Conservation (phyloP, 1,139 yeast species). For the Geotrichum siamense region DNA sequence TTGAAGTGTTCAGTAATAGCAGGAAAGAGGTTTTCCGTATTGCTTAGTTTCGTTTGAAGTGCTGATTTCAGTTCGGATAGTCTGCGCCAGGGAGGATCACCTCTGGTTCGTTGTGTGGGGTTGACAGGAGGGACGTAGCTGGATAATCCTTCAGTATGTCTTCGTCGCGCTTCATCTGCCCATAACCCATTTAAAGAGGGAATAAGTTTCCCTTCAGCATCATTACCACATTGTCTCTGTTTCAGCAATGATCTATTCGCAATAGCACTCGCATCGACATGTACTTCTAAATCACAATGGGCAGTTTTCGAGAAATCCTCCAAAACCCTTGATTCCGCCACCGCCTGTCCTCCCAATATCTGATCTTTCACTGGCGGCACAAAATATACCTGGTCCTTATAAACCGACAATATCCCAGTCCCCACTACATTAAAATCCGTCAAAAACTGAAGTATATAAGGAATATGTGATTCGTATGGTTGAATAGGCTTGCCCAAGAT, state of each 20-base stretch:
- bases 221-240: slow-evolving; percentile 47
- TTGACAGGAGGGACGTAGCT: slow-evolving; percentile 27
- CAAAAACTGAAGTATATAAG: slow-evolving; percentile 66
- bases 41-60: slow-evolving; percentile 31
- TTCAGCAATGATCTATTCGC: slow-evolving; percentile 41
- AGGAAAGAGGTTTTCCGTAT: background rate
- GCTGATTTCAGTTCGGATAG: slow-evolving; percentile 33
- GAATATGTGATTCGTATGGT: slow-evolving; percentile 75
- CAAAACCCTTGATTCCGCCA: slow-evolving; percentile 16
- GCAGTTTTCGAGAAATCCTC: slow-evolving; percentile 47
- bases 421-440: slow-evolving; percentile 81
- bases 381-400: slow-evolving; percentile 28
- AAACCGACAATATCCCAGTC: slow-evolving; percentile 57
- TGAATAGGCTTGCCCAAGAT: slow-evolving; percentile 38
- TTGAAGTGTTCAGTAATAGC: background rate
- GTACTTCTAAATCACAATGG: slow-evolving; percentile 60
- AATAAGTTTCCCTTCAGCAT: slow-evolving; percentile 31
- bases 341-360: too few relatives aligned
- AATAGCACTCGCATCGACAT: slow-evolving; percentile 52
- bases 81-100: slow-evolving; percentile 38
- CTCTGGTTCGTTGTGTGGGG: slow-evolving; percentile 8
- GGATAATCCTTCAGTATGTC: slow-evolving; percentile 39
- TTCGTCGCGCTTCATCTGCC: slow-evolving; percentile 53
- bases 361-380: background rate
- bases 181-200: slow-evolving; percentile 45